Base-by-base conservation (phyloP, 1,284 basidiomycete species). In the Quambalaria eucalypti region DNA sequence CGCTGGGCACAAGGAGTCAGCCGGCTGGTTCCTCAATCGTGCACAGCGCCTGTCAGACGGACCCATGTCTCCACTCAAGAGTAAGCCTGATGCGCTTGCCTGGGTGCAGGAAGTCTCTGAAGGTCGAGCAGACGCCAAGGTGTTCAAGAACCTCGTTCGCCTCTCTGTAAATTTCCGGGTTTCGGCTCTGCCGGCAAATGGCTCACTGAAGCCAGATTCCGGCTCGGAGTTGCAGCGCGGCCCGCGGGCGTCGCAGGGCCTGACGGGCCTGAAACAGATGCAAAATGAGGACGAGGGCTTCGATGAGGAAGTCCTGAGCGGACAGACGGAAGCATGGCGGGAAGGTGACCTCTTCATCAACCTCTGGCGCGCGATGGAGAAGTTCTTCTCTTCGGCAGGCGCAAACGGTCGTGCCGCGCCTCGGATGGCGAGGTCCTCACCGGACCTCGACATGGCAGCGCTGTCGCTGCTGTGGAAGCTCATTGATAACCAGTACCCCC, bases 381-480 rank as follows among this genome's bases (percentile, higher is more conserved):
- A 19, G 21, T 42, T 28, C 2, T 30, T 56, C n/a, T 21, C 36
- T 14, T 29, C 44, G 14, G 38, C 16, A 7, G 14, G 30, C 46
- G 19, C 14, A 12, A 25, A 10, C 42, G 16, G 30, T 9, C 25
- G 40, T 31, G 14, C 48, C 21, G 4, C 47, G 9, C 19, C 39
- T 44, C 12, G 14, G 25, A n/a, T n/a, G n/a, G n/a, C n/a, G n/a
- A n/a, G n/a, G n/a, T n/a, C n/a, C n/a, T n/a, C 33, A 36, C 28
- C 25, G 29, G 26, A 26, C 61, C 66, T 2, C 28, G 65, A 23
- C 52, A 59, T 19, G 28, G 61, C 61, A 4, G 65, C 57, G 0
- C 64, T 64, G 28, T 60, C 65, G 8, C 51, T 71, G 23, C 42
- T 71, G 19, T 58, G 64, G 23, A 49, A 60, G 8, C 29, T 71